A percentile compares a stretch with the other conserved stretches of the same genome.
Conservation (phyloP, 176 grass and related monocot species). For the Thalia dealbata region DNA sequence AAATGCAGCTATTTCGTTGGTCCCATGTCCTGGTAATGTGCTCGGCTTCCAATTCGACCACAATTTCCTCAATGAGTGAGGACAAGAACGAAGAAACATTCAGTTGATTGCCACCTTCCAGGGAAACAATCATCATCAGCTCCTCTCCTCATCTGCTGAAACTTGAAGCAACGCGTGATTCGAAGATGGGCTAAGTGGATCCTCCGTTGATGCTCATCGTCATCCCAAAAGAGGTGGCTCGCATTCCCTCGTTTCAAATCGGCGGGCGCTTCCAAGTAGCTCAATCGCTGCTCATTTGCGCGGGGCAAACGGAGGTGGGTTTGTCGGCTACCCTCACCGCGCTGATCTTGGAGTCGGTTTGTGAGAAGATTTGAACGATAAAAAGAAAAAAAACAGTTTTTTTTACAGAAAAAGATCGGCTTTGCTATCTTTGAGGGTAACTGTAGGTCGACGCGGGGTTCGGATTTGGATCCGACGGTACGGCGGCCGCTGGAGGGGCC, state of each 20-base stretch:
- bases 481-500: slow-evolving; percentile 42
- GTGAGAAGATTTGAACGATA: background rate
- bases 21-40: background rate
- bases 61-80: background rate
- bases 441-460: slow-evolving; percentile 4
- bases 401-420: background rate
- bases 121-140: background rate
- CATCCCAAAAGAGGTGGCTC: background rate
- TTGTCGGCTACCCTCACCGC: background rate
- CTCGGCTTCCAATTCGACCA: background rate
- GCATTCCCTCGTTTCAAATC: background rate
- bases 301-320: background rate
- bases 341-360: background rate
- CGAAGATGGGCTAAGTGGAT: background rate
- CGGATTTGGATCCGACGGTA: slow-evolving; percentile 23
- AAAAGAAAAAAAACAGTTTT: too few species aligned
- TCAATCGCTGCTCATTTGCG: background rate
- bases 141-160: background rate
- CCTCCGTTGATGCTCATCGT: background rate
- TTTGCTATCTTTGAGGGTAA: background rate
- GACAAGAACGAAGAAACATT: background rate
- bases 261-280: background rate
- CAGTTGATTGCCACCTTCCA: background rate
- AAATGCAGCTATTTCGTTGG: background rate
- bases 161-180: background rate